Percentiles rank a stretch among this genome's conserved stretches.
These are phyloP conservation scores for Allium fistulosum DNA, from an alignment of 106 monocot species.

Conservation along the genomic window DNA sequence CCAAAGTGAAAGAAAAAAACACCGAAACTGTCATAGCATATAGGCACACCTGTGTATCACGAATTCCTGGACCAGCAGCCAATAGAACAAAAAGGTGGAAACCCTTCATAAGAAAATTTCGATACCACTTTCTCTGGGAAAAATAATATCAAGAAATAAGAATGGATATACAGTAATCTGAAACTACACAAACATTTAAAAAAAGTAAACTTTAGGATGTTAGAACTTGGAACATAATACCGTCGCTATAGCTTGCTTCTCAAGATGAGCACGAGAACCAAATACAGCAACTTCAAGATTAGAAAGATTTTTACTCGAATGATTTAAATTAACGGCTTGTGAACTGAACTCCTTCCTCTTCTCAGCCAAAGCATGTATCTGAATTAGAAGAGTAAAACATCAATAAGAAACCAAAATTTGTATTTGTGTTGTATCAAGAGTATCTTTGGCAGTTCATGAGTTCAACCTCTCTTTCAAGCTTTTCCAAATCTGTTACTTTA, in stretches of 20 bases:
- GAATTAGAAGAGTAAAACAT: not conserved
- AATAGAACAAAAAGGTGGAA: conserved; percentile 92
- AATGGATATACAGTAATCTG: not conserved
- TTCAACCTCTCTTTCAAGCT: conserved; percentile 82
- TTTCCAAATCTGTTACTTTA: conserved; percentile 86
- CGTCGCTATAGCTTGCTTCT: conserved; percentile 91
- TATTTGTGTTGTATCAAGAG: too few relatives aligned
- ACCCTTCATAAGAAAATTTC: conserved; percentile 98
- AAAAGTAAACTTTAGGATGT: conserved; percentile 3
- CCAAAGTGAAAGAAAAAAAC: not conserved
- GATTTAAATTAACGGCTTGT: not conserved
- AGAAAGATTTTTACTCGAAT: conserved; percentile 25
- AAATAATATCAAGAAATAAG: conserved; percentile 9
- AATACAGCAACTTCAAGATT: conserved; percentile 68
- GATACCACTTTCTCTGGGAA: conserved; percentile 91
- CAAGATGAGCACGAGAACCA: conserved; percentile 98
- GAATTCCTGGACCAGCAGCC: conserved; percentile 90
- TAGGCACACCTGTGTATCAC: conserved; percentile 78
- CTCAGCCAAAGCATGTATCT: conserved; percentile 45
- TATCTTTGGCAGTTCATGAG: too few relatives aligned
- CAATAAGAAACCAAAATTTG: too few relatives aligned
- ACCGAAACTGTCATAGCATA: too few relatives aligned
- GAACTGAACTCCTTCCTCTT: conserved; percentile 32
- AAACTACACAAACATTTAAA: not conserved
- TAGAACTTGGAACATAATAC: conserved; percentile 16